phyloP scores from a whole-genome alignment of 768 basidiomycete genomes.

The Tricholoma saponaceum region DNA sequence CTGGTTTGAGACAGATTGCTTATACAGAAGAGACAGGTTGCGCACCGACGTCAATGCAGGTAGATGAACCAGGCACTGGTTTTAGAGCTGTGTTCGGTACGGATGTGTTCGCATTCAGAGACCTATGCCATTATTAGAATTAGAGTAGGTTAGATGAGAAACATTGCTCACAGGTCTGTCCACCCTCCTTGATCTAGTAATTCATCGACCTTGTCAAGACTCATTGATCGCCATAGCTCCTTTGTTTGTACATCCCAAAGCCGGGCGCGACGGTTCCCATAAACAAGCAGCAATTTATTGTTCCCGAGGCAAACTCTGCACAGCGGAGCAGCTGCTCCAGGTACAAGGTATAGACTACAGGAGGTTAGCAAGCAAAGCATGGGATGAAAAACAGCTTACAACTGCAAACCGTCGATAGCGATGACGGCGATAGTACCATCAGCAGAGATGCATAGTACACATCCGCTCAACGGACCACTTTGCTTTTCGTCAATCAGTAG shows the following conservation, averaged over 20 bases:
- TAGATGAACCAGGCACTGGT: constrained; percentile 14
- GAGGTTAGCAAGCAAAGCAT: neutral
- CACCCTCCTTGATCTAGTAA: constrained; percentile 70
- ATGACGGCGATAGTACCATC: constrained; percentile 88
- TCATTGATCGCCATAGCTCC: constrained; percentile 86
- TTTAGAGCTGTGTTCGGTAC: constrained; percentile 23
- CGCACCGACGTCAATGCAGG: constrained; percentile 21
- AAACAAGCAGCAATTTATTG: constrained; percentile 71
- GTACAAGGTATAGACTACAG: constrained; percentile 71
- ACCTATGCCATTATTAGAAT: constrained; percentile 7
- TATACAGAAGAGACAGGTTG: neutral
- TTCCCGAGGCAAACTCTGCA: constrained; percentile 58
- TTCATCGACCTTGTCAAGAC: constrained; percentile 70
- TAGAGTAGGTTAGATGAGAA: neutral
- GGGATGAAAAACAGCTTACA: constrained; percentile 45
- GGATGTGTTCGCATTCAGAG: constrained; percentile 14
- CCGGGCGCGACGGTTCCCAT: constrained; percentile 71
- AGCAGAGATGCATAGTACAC: constrained; percentile 64
- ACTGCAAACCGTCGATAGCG: constrained; percentile 65
- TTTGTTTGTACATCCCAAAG: constrained; percentile 83
- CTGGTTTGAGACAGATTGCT: neutral
- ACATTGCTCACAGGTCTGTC: constrained; percentile 55
- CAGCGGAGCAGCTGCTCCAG: constrained; percentile 72
- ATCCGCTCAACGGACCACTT: constrained; percentile 58
- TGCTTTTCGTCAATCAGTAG: constrained; percentile 50